Percentiles rank a stretch among this genome's conserved stretches.
These are phyloP conservation scores for Cercospora sp. DNA, from an alignment of 2,329 filamentous ascomycete species.

Conservation along the genomic window DNA sequence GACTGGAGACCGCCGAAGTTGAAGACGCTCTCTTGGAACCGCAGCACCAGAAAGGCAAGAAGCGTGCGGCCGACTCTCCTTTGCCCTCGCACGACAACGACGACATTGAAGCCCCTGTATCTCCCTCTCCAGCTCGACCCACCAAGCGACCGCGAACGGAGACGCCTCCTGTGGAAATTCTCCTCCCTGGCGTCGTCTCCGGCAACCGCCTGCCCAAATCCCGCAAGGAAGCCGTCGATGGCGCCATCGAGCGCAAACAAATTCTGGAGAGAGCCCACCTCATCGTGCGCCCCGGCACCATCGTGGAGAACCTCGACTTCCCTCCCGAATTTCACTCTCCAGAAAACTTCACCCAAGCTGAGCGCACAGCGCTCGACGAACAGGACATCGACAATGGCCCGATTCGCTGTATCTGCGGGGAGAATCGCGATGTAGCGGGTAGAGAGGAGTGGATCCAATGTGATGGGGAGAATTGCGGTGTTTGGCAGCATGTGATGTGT, in stretches of 20 bases:
- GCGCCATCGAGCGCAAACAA: slow-evolving; percentile 22
- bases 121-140: neutral
- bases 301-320: slow-evolving; percentile 22
- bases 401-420: slow-evolving; percentile 36
- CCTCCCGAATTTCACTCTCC: slow-evolving; percentile 34
- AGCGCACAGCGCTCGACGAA: slow-evolving; percentile 10
- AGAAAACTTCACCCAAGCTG: slow-evolving; percentile 25
- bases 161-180: neutral
- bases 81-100: neutral
- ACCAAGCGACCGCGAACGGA: neutral
- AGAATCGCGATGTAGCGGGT: slow-evolving; percentile 21
- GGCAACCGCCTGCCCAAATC: slow-evolving; percentile 28
- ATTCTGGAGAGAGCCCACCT: slow-evolving; percentile 21
- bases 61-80: neutral
- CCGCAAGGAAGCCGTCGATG: slow-evolving; percentile 26
- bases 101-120: neutral
- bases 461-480: slow-evolving; percentile 27
- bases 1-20: neutral
- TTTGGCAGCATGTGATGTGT: slow-evolving; percentile 37
- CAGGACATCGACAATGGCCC: slow-evolving; percentile 15
- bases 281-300: slow-evolving; percentile 2
- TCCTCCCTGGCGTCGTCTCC: slow-evolving; percentile 21
- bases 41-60: neutral
- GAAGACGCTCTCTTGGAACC: neutral
- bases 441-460: slow-evolving; percentile 29